Base-by-base conservation (phyloP, 345 rosid genomes). In the Citrus reticulata region DNA sequence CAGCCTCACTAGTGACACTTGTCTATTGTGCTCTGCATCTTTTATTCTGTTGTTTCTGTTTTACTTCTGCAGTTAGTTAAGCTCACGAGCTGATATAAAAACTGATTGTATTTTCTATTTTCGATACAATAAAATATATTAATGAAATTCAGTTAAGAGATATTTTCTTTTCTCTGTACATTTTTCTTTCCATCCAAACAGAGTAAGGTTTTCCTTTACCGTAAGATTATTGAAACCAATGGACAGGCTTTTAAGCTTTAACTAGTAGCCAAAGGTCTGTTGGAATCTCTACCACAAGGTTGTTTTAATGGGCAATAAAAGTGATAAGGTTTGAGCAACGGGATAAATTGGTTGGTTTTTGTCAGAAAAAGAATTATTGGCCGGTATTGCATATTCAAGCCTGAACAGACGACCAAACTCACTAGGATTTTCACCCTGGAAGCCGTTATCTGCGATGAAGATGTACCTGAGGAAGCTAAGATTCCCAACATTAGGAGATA, bases 261-360 rank as follows among this genome's bases (percentile, higher is more conserved):
- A 30, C 19, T 68, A 62, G 24, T 57, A 20, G 3, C 69, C 58
- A 42, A 79, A 79, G 7, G 24, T 39, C 74, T 7, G 20, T 4
- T 10, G 78, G 81, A 35, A 77, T 54, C 30, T 40, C 58, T 14
- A 83, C 83, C 4, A 1, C 4, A 0, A 81, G 78, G 0, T 0
- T 4, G 32, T 77, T 84, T 39, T 0, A 0, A 0, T 5, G 1
- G 1, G 76, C 57, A 0, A 7, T 0, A 11, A 77, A 27, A 0
- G 0, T 0, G 10, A 11, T 4, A 46, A 83, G 76, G 24, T 77
- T 74, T 1, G 81, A 63, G 30, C 79, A 77, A 54, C 1, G 5
- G 20, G 83, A 62, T 19, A 77, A 42, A 49, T 73, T 83, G 6
- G 8, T 13, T 7, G 86, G 83, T 20, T 61, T 13, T 37, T 17